Conservation (phyloP, 371 early-diverging fungal species). For the Mortierella sp. region DNA sequence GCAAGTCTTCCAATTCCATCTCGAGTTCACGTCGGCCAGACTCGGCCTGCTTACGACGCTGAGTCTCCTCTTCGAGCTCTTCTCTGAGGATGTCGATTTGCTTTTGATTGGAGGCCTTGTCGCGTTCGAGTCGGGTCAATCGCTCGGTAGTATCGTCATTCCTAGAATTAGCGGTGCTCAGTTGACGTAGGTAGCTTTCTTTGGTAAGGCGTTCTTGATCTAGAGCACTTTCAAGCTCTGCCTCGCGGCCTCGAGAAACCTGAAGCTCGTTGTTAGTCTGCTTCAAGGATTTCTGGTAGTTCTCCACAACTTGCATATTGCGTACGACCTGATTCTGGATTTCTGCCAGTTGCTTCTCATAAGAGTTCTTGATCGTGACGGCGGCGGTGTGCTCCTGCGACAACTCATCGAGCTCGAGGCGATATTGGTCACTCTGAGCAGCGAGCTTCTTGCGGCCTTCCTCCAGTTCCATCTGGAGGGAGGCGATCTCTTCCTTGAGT, state of each 20-base stretch:
- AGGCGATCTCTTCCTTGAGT: conserved; percentile 70
- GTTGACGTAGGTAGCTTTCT: conserved; percentile 66
- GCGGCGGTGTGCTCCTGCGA: conserved; percentile 46
- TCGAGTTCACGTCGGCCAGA: conserved; percentile 45
- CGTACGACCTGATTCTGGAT: conserved; percentile 65
- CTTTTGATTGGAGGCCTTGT: conserved; percentile 63
- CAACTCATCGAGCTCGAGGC: conserved; percentile 73
- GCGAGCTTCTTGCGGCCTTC: conserved; percentile 70
- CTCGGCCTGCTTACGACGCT: conserved; percentile 65
- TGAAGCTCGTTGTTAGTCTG: conserved; percentile 67
- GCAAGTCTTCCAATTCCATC: conserved; percentile 66
- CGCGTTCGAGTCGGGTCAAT: conserved; percentile 67
- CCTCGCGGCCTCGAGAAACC: conserved; percentile 52
- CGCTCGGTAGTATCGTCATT: conserved; percentile 70
- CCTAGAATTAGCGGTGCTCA: conserved; percentile 61
- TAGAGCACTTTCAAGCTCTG: conserved; percentile 63
- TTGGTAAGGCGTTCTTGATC: conserved; percentile 63
- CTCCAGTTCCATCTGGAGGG: conserved; percentile 72
- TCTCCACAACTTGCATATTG: conserved; percentile 45
- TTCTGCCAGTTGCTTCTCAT: conserved; percentile 68
- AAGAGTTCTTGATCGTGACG: conserved; percentile 57
- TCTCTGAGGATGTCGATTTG: conserved; percentile 67
- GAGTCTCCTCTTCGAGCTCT: conserved; percentile 73
- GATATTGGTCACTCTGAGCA: conserved; percentile 70
- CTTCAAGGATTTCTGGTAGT: conserved; percentile 66